Base-by-base conservation (phyloP, 345 rosid genomes). In the Lepidium sativum region DNA sequence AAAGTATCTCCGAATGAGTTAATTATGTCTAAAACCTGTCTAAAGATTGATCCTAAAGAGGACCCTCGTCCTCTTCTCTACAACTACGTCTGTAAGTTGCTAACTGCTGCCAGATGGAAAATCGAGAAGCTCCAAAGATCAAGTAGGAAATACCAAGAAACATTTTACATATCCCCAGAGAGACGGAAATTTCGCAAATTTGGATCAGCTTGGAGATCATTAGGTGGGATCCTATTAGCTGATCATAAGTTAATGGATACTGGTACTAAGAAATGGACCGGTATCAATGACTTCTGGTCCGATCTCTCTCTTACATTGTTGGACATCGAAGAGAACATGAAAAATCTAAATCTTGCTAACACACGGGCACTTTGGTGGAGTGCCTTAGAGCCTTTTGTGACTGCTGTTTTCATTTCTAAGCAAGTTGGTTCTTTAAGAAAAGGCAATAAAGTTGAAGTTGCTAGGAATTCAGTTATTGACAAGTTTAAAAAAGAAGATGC, bases 331-430 rank as follows among this genome's bases (percentile, higher is more conserved):
- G 84, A 80, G 79, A 82, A 80, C 74, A 58, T 75, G 65, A 77
- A 78, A 69, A 75, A 64, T 8, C 60, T 77, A 54, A 77, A 73
- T 65, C 68, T 68, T 73, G 66, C 54, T n/a, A 53, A 58, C 65
- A 69, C 73, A 14, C 78, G 87, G 75, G 84, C 86, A 64, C 84
- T 71, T 72, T 72, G 58, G 60, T 92, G 98, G 98, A 79, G 66
- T 70, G 61, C 82, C 42, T 81, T 92, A 66, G 95, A 92, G 73
- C 98, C 98, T 66, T 92, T 92, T 80, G 92, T 92, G 57, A 80
- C 76, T 63, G 91, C 65, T 73, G 81, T 87, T 48, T 87, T 82
- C 74, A 75, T 89, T 75, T 79, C 84, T 43, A 87, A 81, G 79
- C 86, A 87, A 83, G 74, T 89, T 66, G 88, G 86, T 54, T 73